Evolutionary conservation across 1,284 basidiomycete species (phyloP), one percentile per base, ranked within the genome.

Genomic region (Malassezia slooffiae): DNA sequence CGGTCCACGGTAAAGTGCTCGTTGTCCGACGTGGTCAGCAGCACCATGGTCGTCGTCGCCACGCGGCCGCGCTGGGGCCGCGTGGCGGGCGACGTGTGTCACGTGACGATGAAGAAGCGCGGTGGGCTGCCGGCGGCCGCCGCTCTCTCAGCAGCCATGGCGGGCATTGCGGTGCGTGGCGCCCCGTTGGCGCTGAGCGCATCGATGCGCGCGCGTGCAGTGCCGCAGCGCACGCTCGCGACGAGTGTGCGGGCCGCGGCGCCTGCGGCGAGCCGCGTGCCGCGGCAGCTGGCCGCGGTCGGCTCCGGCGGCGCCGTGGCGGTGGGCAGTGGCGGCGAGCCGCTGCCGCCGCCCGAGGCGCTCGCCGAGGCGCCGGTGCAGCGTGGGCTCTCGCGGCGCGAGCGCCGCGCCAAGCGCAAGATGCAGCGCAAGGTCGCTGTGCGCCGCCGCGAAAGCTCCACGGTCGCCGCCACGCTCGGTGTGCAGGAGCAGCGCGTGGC

Each of bases 1-100:
- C 83, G 84, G 70, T 95, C 89, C 57, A 91, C 85, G 52, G 79
- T 79, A 74, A 95, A 97, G 57, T 84, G 79, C 73, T 96, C 91
- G 64, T 88, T 90, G 73, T 99, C 91, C 35, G 91, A 95, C 38
- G 90, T 67, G 36, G 54, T 55, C 12, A 68, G 57, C 43, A 55
- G 50, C 50, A 62, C 60, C 60, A 64, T 66, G 17, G 15, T 38
- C 38, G 33, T 28, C 15, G 42, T 36, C 34, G 19, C 30, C 30
- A 32, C 13, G 6, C 27, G n/a, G n/a, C n/a, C 10, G 10, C 27
- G 27, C 27, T 28, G 27, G n/a, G 27, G 27, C 27, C 9, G 27
- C 27, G 27, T 28, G 31, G n/a, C 11, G 19, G 10, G 19, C 31
- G 31, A 17, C 31, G 10, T 17, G 31, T 33, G 31, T 17, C n/a